Evolutionary conservation across 768 basidiomycete genomes (phyloP).

Genomic region (Lactarius deliciosus): DNA sequence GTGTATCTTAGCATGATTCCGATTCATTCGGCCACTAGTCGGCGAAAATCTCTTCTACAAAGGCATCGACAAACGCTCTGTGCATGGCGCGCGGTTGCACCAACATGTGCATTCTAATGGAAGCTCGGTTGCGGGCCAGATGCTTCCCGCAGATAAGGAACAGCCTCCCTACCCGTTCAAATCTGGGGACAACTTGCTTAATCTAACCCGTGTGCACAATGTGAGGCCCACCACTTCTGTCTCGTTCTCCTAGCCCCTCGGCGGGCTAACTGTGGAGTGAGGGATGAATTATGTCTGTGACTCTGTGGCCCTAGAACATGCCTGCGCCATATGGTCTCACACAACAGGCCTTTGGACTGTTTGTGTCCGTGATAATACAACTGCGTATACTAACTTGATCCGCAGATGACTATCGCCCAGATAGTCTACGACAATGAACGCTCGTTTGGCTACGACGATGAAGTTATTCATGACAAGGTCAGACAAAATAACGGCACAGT

Average conservation of each 20-base stretch:
- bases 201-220: conserved; percentile 76
- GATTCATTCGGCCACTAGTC: conserved; percentile 43
- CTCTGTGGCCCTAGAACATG: not conserved
- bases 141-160: conserved; percentile 36
- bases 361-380: not conserved
- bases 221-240: conserved; percentile 45
- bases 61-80: conserved; percentile 77
- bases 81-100: conserved; percentile 77
- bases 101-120: conserved; percentile 47
- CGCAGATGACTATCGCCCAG: conserved; percentile 88
- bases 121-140: conserved; percentile 2
- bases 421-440: conserved; percentile 92
- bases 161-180: conserved; percentile 84
- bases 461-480: conserved; percentile 74
- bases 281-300: not conserved
- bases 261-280: not conserved
- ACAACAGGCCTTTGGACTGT: not conserved
- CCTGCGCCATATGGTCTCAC: not conserved
- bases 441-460: conserved; percentile 72
- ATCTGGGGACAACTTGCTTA: conserved; percentile 71
- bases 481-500: conserved; percentile 9
- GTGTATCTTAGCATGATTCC: not conserved
- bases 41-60: conserved; percentile 97
- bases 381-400: conserved; percentile 11
- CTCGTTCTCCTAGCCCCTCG: not conserved